Base-by-base conservation (phyloP, 768 basidiomycete genomes). In the Tylopilus intermedius region DNA sequence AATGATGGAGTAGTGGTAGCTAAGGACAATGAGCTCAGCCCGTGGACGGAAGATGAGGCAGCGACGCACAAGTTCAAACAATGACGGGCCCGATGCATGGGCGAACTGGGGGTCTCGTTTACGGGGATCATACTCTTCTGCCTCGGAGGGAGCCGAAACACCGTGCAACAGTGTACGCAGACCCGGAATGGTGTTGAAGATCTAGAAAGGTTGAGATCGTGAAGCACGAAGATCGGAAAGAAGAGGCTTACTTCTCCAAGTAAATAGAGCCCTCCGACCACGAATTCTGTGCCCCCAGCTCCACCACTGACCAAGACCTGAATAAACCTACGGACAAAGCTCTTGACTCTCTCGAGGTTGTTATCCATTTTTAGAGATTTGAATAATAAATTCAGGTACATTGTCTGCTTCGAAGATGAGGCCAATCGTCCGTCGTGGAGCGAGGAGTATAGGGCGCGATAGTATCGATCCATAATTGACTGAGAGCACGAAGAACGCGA, bases 361-460 rank as follows among this genome's bases (percentile, higher is more conserved):
- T 61, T 62, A 58, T 86, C 86, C 3, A 77, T 77, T 69, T 94
- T 95, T 58, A 96, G 71, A 2, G 89, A 86, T 61, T 90, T 94
- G 80, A 94, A 94, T 18, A 97, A 68, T 15, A 99, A 71, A 65
- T 97, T 98, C 51, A 99, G 79, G 68, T 95, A 98, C 85, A 98
- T 89, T 5, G 94, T 93, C 66, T 98, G 94, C 64, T 98, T 98
- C 2, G 86, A 88, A 11, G 92, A 92, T 2, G 78, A 76, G 3
- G 84, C 77, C 2, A 99, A 78, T 13, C 95, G 84, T 1, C 76
- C 72, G 61, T 99, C 95, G 45, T 87, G 81, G 5, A 99, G 73
- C 2, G 92, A 93, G n/a, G 84, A 81, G 60, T 98, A 99, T 0
- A 99, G 74, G 0, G 91, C 83, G 38, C 92, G 84, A 71, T 86